Conservation (phyloP, 2,329 filamentous ascomycete species). For the Nakataea oryzae region DNA sequence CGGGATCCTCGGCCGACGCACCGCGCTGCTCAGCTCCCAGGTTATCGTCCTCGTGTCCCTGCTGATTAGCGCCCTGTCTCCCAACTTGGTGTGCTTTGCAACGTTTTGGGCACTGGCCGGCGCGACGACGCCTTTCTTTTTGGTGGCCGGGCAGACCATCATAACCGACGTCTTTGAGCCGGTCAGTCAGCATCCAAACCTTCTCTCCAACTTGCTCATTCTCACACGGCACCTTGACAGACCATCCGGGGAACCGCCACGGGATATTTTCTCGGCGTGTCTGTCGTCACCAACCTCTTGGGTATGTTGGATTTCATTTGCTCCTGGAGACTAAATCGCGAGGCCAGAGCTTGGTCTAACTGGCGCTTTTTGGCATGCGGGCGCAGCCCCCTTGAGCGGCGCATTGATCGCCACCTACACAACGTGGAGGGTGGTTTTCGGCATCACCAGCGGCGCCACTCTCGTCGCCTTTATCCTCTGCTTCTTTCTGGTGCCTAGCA, state of each 20-base stretch:
- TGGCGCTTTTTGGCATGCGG: too few species aligned
- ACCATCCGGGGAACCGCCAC: slow-evolving; percentile 62
- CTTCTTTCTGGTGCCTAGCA: slow-evolving; percentile 14
- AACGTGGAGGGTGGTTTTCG: slow-evolving; percentile 49
- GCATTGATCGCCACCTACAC: slow-evolving; percentile 68
- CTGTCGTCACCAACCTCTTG: background rate
- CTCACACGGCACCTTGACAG: background rate
- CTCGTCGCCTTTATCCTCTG: slow-evolving; percentile 16
- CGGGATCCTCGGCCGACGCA: slow-evolving; percentile 33
- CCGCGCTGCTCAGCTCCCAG: slow-evolving; percentile 30
- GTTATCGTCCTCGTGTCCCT: slow-evolving; percentile 57
- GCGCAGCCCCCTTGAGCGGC: slow-evolving; percentile 54
- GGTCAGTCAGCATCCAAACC: background rate
- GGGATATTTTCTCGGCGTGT: slow-evolving; percentile 54
- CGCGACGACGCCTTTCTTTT: slow-evolving; percentile 64
- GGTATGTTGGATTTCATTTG: background rate
- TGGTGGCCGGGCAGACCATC: slow-evolving; percentile 49
- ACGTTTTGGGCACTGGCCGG: slow-evolving; percentile 65
- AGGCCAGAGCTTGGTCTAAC: background rate
- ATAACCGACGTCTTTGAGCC: slow-evolving; percentile 49
- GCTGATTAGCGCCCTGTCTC: slow-evolving; percentile 62
- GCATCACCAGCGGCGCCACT: slow-evolving; percentile 20
- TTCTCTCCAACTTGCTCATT: background rate
- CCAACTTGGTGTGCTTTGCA: slow-evolving; percentile 61
- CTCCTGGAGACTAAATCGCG: background rate